Base-by-base conservation (phyloP, 2,329 filamentous ascomycete species). In the Talaromyces sp. region DNA sequence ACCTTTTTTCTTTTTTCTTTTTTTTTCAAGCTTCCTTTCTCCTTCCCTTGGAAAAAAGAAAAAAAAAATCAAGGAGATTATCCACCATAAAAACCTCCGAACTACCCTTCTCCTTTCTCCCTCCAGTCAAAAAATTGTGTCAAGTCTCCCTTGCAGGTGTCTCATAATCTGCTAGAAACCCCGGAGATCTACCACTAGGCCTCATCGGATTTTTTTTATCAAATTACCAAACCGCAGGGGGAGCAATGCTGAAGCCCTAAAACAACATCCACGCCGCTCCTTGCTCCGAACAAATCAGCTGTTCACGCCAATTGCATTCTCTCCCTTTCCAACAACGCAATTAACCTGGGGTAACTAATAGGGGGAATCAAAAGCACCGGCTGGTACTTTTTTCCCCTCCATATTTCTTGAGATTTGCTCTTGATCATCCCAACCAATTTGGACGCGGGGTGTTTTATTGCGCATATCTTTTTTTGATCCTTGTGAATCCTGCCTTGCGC, bases 261-360 rank as follows among this genome's bases (percentile, higher is more conserved):
- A 62, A 54, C 22, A 55, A 47, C 52, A 39, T 41, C 49, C 49
- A 48, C 54, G 51, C 55, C 54, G 51, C 55, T 64, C 58, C 60
- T 65, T 65, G 52, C 59, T 64, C 60, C 52, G 56, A 62, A 32
- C 48, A 56, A 59, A 56, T 54, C 52, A 57, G 54, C 56, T 58
- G 36, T n/a, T 19, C 58, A 64, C 62, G 52, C 54, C 58, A 56
- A 63, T 62, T 59, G 49, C 65, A 69, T 68, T 70, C 64, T 63
- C 61, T 67, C 65, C 64, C 60, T 70, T 65, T 53, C 53, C 5
- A 37, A 58, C 54, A 48, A 56, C 51, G 49, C 49, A 58, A 27
- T 62, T 57, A 62, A 60, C 61, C 61, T 53, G 66, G 63, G 64
- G 58, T 65, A 65, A 62, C 54, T 55, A 54, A 56, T 54, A 51